A percentile compares a stretch with the other conserved stretches of the same genome.
Evolutionary conservation across 139 green algal species (phyloP).

Genomic region (Picochlorum sp.): DNA sequence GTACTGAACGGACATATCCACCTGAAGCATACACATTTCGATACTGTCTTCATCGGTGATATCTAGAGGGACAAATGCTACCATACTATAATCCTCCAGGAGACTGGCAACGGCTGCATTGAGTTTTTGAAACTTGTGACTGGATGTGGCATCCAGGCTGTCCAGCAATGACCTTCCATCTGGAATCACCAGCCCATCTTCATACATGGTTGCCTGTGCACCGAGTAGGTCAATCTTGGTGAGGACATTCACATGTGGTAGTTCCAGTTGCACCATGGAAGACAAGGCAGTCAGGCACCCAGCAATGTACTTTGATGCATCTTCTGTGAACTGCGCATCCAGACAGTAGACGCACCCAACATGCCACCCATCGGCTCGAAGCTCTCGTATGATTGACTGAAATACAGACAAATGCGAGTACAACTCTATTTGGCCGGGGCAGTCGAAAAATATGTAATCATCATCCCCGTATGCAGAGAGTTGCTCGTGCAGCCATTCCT

Average conservation of each 20-base stretch:
- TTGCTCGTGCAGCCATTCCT: conserved; percentile 82
- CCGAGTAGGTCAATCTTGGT: conserved; percentile 92
- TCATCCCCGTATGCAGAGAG: conserved; percentile 90
- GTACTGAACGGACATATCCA: conserved; percentile 89
- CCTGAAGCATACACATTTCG: conserved; percentile 58
- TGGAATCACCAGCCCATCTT: conserved; percentile 65
- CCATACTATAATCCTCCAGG: conserved; percentile 77
- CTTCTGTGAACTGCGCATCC: conserved; percentile 82
- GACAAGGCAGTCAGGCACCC: conserved; percentile 62
- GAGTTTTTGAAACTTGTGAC: conserved; percentile 52
- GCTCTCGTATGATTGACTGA: conserved; percentile 72
- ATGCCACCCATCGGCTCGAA: conserved; percentile 61
- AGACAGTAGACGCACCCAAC: conserved; percentile 77
- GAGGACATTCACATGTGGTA: conserved; percentile 95
- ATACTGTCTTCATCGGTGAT: conserved; percentile 56
- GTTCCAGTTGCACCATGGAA: conserved; percentile 95
- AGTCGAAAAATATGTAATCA: conserved; percentile 96
- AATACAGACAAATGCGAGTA: conserved; percentile 90
- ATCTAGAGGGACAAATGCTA: conserved; percentile 84
- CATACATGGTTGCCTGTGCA: conserved; percentile 50
- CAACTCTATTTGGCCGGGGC: conserved; percentile 96
- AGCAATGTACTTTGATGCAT: conserved; percentile 77
- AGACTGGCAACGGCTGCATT: conserved; percentile 59
- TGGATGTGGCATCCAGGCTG: conserved; percentile 43
- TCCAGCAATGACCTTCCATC: conserved; percentile 51